Evolutionary conservation across 805 yeast species (phyloP).

Genomic region (Candida chilensis): DNA sequence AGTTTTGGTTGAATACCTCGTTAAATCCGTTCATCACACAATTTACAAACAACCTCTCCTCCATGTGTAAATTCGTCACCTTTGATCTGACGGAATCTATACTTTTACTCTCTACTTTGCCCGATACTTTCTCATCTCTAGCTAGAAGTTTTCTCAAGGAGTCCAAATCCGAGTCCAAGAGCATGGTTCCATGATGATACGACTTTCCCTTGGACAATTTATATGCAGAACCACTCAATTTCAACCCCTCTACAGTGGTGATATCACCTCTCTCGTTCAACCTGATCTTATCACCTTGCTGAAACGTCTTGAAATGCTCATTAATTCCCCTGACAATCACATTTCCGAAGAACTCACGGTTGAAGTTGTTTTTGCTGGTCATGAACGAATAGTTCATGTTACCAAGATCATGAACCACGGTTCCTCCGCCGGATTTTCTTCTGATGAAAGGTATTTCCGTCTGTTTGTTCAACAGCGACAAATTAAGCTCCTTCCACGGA

Average conservation of each 20-base stretch:
- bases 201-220: conserved; percentile 75
- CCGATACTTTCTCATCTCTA: conserved; percentile 27
- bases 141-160: conserved; percentile 51
- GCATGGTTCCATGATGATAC: conserved; percentile 95
- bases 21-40: conserved; percentile 31
- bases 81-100: conserved; percentile 76
- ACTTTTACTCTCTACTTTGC: conserved; percentile 35
- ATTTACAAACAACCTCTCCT: conserved; percentile 33
- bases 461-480: conserved; percentile 40
- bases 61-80: conserved; percentile 57
- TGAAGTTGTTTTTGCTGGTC: conserved; percentile 57
- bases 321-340: conserved; percentile 32
- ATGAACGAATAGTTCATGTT: conserved; percentile 82
- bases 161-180: conserved; percentile 57
- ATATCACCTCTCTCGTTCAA: conserved; percentile 82
- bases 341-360: conserved; percentile 44
- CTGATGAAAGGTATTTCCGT: conserved; percentile 61
- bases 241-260: conserved; percentile 34
- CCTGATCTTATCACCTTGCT: conserved; percentile 13
- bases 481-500: conserved; percentile 80
- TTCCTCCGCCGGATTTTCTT: conserved; percentile 89
- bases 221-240: conserved; percentile 90
- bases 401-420: conserved; percentile 91
- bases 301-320: conserved; percentile 4
- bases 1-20: conserved; percentile 14